These are phyloP conservation scores for Fraxinus americana DNA, from an alignment of 257 asterid species.

Conservation along the genomic window DNA sequence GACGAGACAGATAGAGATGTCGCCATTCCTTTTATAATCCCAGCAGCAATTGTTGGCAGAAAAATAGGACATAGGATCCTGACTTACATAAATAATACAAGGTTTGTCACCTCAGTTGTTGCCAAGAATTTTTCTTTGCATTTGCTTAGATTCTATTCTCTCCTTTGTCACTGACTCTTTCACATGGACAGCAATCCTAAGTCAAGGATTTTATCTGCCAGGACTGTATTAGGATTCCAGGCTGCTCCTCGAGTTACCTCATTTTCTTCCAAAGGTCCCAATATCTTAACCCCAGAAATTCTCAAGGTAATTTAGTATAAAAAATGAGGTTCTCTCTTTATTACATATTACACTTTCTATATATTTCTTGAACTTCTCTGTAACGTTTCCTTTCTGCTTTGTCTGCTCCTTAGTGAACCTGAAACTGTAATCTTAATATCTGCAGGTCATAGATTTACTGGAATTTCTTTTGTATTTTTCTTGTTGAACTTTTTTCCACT, in stretches of 20 bases:
- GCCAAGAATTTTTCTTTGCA: neutral
- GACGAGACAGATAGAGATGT: slow-evolving; percentile 79
- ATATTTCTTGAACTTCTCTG: too few species aligned
- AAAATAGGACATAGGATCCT: slow-evolving; percentile 59
- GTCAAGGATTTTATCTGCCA: slow-evolving; percentile 73
- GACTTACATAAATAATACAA: slow-evolving; percentile 62
- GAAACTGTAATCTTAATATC: neutral
- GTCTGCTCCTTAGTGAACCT: too few species aligned
- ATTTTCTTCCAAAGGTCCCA: slow-evolving; percentile 93
- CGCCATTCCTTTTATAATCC: slow-evolving; percentile 84
- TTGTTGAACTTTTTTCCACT: too few species aligned
- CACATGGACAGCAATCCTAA: slow-evolving; percentile 51
- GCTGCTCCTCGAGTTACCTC: slow-evolving; percentile 82
- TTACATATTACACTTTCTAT: neutral
- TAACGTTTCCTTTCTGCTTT: too few species aligned
- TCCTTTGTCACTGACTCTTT: slow-evolving; percentile 5
- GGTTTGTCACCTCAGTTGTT: slow-evolving; percentile 43
- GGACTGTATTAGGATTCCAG: slow-evolving; percentile 73
- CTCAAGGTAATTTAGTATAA: slow-evolving; percentile 62
- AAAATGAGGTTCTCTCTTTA: neutral
- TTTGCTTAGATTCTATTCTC: slow-evolving; percentile 22
- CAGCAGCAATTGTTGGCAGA: slow-evolving; percentile 82
- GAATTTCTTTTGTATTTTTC: neutral
- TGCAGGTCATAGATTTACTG: neutral
- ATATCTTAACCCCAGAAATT: slow-evolving; percentile 76